Evolutionary conservation across 2,329 filamentous ascomycete genomes (phyloP), one percentile per base, ranked within the genome.

Genomic region (Penicillium crustosum): DNA sequence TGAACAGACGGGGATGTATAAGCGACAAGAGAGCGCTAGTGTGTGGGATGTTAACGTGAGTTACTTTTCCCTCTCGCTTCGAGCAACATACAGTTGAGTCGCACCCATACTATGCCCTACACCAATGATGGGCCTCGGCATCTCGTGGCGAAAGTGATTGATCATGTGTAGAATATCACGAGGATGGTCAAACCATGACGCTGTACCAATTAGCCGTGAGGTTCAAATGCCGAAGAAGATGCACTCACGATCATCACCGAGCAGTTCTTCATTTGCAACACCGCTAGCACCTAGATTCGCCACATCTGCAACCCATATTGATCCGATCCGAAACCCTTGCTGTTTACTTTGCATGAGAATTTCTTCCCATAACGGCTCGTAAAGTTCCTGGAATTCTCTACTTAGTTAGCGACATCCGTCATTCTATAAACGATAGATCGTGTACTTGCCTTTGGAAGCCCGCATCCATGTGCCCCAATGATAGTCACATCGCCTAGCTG

Each of bases 161-260:
- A 53, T 31, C 43, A 57, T 57, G 27, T 52, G 44, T 29, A 57
- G 17, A 35, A 57, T 35, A 35, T 57, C 55, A 3, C 55, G 55
- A 15, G 49, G 48, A 15, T 57, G 55, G 17, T 53, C 55, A 7
- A 57, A 79, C 90, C 91, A 96, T 61, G 82, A 83, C 38, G 89
- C 90, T 73, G 9, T 6, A 12, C n/a, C 19, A 6, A 1, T 39
- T 10, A 39, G n/a, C 10, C 4, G 5, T 12, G 36, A 21, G n/a
- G 10, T 29, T 15, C 1, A 21, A 4, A 8, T 17, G 17, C 42
- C 17, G 1, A 10, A 15, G 3, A 12, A 33, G n/a, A 2, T 9
- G 19, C n/a, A 42, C 55, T 38, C 31, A 53, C 49, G 55, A 29
- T 57, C 55, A 23, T 57, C 51, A n/a, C 47, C 57, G 2, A 59